phyloP scores from a whole-genome alignment of 1,284 basidiomycete species.

The Cutaneotrichosporon sp. region DNA sequence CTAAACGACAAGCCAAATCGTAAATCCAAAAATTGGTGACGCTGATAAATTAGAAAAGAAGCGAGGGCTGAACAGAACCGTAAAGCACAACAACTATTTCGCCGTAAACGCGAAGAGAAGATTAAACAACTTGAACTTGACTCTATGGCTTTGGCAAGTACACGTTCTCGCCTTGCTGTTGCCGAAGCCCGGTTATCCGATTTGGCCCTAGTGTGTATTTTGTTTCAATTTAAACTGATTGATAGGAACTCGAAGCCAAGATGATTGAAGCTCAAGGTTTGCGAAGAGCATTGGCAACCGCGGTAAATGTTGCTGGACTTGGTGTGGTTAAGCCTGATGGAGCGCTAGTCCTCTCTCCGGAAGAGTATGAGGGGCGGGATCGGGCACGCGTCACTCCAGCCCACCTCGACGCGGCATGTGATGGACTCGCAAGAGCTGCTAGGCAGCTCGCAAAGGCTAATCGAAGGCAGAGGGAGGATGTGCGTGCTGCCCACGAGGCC shows the following conservation, averaged over 20 bases:
- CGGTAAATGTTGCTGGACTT: conserved; percentile 15
- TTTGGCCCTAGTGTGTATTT: conserved; percentile 37
- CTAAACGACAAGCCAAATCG: conserved; percentile 7
- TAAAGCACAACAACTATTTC: conserved; percentile 50
- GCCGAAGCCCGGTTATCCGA: conserved; percentile 35
- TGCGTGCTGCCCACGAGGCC: conserved; percentile 5
- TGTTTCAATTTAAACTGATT: conserved; percentile 2
- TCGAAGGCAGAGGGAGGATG: conserved; percentile 17
- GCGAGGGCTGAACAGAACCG: conserved; percentile 51
- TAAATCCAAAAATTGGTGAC: background rate
- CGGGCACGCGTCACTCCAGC: conserved; percentile 5
- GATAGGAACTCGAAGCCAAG: conserved; percentile 33
- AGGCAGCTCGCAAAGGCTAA: conserved; percentile 29
- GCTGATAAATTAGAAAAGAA: conserved; percentile 24
- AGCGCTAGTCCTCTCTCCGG: conserved; percentile 24
- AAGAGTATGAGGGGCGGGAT: conserved; percentile 23
- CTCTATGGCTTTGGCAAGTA: conserved; percentile 30
- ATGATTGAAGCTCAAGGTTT: conserved; percentile 35
- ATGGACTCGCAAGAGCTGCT: conserved; percentile 22
- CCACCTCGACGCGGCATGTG: conserved; percentile 21
- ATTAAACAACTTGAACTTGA: conserved; percentile 49
- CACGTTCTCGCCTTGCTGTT: conserved; percentile 31
- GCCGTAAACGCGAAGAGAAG: conserved; percentile 47
- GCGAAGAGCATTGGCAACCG: conserved; percentile 28
- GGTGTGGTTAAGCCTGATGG: conserved; percentile 27